phyloP scores from a whole-genome alignment of 164 flowering plant species.

The Dillenia turbinata region DNA sequence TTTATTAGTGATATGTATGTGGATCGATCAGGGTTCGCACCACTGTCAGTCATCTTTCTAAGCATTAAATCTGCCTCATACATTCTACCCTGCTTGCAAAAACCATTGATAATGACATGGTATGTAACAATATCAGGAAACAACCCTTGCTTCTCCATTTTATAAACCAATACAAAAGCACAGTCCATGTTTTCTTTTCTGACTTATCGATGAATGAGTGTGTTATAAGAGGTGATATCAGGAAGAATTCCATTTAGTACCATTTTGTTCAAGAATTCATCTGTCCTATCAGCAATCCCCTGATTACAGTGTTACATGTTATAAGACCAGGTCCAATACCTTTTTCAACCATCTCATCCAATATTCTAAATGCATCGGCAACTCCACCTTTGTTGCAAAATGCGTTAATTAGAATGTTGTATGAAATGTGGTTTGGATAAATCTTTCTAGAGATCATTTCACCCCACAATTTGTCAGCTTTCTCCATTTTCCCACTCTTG shows the following conservation, averaged over 20 bases:
- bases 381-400: constrained; percentile 53
- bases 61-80: constrained; percentile 56
- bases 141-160: constrained; percentile 65
- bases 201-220: constrained; percentile 68
- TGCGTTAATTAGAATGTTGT: constrained; percentile 66
- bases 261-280: constrained; percentile 53
- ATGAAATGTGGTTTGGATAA: constrained; percentile 59
- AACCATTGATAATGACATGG: constrained; percentile 54
- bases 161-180: constrained; percentile 43
- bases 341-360: constrained; percentile 80
- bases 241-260: constrained; percentile 43
- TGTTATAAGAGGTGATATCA: constrained; percentile 66
- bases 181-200: constrained; percentile 52
- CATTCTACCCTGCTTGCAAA: constrained; percentile 73
- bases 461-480: constrained; percentile 54
- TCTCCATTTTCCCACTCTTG: constrained; percentile 67
- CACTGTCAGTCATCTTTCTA: constrained; percentile 54
- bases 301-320: constrained; percentile 64
- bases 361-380: constrained; percentile 53
- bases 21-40: constrained; percentile 63
- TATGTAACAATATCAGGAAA: constrained; percentile 62
- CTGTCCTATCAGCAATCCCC: constrained; percentile 58
- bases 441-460: constrained; percentile 51
- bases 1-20: constrained; percentile 71
- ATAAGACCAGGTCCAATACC: constrained; percentile 63